These are phyloP conservation scores for Agapanthus africanus DNA, from an alignment of 106 monocot species.

Conservation along the genomic window DNA sequence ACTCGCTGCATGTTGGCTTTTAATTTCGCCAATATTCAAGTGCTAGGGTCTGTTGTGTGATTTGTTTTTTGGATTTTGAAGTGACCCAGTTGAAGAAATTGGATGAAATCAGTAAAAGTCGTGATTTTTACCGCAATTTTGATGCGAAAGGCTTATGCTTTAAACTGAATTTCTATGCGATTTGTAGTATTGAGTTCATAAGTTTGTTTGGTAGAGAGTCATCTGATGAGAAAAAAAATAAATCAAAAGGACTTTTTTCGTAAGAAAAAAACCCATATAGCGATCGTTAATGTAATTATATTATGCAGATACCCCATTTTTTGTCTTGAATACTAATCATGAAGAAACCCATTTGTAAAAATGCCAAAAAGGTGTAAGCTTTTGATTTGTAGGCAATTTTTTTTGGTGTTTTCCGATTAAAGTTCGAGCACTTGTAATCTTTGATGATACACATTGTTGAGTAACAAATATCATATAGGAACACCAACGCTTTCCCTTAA, in stretches of 20 bases:
- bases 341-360: not conserved
- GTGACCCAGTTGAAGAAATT: not conserved
- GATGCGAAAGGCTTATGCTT: not conserved
- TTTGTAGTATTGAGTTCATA: not conserved
- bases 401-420: not conserved
- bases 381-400: not conserved
- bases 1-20: not conserved
- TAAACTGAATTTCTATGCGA: not conserved
- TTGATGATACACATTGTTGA: not conserved
- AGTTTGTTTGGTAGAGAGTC: not conserved
- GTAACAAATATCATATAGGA: not conserved
- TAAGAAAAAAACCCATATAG: not conserved
- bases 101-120: not conserved
- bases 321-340: not conserved
- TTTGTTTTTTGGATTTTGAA: not conserved
- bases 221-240: too few relatives aligned
- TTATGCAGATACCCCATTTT: not conserved
- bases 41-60: not conserved
- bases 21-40: not conserved
- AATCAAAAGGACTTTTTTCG: too few relatives aligned
- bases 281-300: not conserved
- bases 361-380: not conserved
- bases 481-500: not conserved
- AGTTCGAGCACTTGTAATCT: too few relatives aligned
- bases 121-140: not conserved